Evolutionary conservation across 768 basidiomycete genomes (phyloP), one percentile per base, ranked within the genome.

Genomic region (Pleurotus giganteus): DNA sequence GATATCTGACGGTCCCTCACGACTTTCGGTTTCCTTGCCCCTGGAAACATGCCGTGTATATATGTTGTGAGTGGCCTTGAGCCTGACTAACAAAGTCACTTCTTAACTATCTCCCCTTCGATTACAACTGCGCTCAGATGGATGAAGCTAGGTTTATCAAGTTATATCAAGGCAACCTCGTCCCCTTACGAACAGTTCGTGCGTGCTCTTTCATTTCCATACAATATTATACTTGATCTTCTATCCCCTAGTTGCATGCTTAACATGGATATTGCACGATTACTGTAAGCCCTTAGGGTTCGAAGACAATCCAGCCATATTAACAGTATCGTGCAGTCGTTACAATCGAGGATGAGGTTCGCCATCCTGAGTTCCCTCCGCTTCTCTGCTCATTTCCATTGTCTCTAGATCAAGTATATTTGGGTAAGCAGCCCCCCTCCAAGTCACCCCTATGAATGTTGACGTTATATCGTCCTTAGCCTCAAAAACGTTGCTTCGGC

Each of bases 221-320:
- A 17, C n/a, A 15, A 7, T 41, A 9, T 27, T 28, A 8, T 6
- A 17, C 7, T 29, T 32, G 27, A n/a, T n/a, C n/a, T 3, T 5
- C 15, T 36, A 4, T 19, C 50, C 2, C 17, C 4, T 23, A 71
- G 70, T 72, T 9, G 66, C 61, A 15, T 68, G 67, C 46, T 60
- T 74, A 15, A 72, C 72, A 19, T 74, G 73, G 73, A 63, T 71
- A 9, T 32, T 74, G 2, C 66, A 73, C 51, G 73, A 74, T 57
- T 72, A 72, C 57, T 60, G 71, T 71, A 47, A 34, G 69, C 27
- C 41, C 34, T 29, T 4, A 41, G 15, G 3, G 6, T 21, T 3
- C 7, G 8, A 6, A 19, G 19, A 51, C 49, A 13, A 11, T 19
- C 17, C 13, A 15, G 9, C 23, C 34, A 17, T 19, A 15, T 21